phyloP scores from a whole-genome alignment of 345 rosid species.

The Salix koriyanagi region DNA sequence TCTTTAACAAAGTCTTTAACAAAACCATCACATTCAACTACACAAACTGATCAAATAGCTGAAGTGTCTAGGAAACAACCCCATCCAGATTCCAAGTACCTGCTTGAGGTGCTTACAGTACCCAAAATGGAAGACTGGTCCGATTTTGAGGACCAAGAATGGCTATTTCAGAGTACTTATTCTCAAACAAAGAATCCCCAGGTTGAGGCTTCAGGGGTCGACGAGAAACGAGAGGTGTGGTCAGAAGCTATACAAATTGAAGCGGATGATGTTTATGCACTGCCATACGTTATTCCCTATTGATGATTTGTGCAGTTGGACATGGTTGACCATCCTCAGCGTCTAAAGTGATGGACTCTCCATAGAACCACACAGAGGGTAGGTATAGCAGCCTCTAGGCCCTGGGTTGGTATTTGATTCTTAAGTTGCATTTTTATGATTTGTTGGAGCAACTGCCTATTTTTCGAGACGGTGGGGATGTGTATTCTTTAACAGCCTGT shows the following conservation, averaged over 20 bases:
- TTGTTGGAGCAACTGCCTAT: neutral
- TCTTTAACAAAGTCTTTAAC: conserved; percentile 13
- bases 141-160: conserved; percentile 49
- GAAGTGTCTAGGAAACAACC: conserved; percentile 48
- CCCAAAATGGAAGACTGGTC: conserved; percentile 52
- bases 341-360: neutral
- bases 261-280: conserved; percentile 55
- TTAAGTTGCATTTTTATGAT: conserved; percentile 13
- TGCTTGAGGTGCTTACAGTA: conserved; percentile 46
- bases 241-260: conserved; percentile 55
- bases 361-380: neutral
- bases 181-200: conserved; percentile 30
- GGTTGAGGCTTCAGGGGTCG: conserved; percentile 26
- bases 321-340: conserved; percentile 9
- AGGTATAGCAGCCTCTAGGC: conserved; percentile 10
- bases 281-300: conserved; percentile 76
- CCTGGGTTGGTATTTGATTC: conserved; percentile 2
- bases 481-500: too few species aligned
- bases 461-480: neutral
- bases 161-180: conserved; percentile 41
- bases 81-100: conserved; percentile 65
- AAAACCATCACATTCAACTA: conserved; percentile 19
- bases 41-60: conserved; percentile 30
- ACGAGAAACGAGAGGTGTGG: conserved; percentile 49
- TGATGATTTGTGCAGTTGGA: conserved; percentile 22